phyloP scores from a whole-genome alignment of 2,329 filamentous ascomycete genomes.

The Fusarium austroafricanum region DNA sequence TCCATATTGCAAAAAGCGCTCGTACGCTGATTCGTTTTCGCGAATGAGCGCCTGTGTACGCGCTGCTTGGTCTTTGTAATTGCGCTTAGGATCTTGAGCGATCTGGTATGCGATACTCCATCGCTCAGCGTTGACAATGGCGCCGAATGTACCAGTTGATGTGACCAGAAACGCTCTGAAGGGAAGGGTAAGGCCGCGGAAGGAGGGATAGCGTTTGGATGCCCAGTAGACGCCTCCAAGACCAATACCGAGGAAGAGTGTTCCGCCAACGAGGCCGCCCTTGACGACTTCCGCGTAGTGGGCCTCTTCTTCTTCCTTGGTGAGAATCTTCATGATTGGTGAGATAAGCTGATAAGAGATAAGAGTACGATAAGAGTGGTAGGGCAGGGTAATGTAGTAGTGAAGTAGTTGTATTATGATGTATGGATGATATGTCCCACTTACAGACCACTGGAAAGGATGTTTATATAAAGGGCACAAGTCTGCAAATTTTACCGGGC shows the following conservation, averaged over 20 bases:
- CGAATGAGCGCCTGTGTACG: conserved; percentile 66
- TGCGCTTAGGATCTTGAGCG: conserved; percentile 72
- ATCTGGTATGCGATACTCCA: conserved; percentile 72
- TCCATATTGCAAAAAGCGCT: conserved; percentile 78
- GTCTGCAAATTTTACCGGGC: conserved; percentile 15
- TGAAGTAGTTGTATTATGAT: conserved; percentile 9
- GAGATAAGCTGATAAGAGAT: conserved; percentile 6
- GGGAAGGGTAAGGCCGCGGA: conserved; percentile 85
- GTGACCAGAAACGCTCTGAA: conserved; percentile 92
- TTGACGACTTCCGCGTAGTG: conserved; percentile 86
- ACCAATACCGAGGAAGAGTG: conserved; percentile 75
- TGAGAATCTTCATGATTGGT: conserved; percentile 88
- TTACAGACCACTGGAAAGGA: conserved; percentile 8
- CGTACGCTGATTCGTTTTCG: conserved; percentile 64
- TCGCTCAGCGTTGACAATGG: conserved; percentile 90
- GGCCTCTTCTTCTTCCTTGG: conserved; percentile 88
- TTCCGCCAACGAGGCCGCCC: conserved; percentile 80
- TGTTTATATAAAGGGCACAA: conserved; percentile 19
- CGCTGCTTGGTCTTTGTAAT: conserved; percentile 73
- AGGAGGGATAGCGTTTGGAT: conserved; percentile 76
- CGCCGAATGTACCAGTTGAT: conserved; percentile 82
- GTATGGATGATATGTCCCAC: conserved; percentile 9
- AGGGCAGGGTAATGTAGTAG: neutral
- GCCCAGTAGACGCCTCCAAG: conserved; percentile 73
- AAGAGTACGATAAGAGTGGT: conserved; percentile 1